Evolutionary conservation across 1,284 basidiomycete species (phyloP).

Genomic region (Boletellus deceptivus): DNA sequence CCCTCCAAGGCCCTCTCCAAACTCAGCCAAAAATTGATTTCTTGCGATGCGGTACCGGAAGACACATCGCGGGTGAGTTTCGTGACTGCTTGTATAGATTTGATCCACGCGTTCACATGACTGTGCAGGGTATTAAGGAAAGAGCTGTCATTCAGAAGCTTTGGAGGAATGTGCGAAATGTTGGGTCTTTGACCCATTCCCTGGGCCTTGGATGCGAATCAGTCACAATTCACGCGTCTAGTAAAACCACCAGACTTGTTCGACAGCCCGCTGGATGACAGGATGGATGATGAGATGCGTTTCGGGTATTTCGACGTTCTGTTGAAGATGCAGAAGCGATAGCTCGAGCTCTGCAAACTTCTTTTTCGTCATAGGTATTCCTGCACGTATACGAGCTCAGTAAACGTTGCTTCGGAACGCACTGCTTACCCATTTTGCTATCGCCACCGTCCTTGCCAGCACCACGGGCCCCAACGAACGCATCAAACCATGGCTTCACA

Average conservation of each 20-base stretch:
- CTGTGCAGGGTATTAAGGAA: conserved; percentile 94
- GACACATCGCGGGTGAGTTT: conserved; percentile 92
- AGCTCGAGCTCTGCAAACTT: conserved; percentile 98
- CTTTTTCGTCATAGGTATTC: conserved; percentile 98
- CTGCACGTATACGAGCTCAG: conserved; percentile 35
- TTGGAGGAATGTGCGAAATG: conserved; percentile 73
- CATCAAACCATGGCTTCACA: conserved; percentile 98
- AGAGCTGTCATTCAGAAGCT: conserved; percentile 78
- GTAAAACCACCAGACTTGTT: conserved; percentile 47
- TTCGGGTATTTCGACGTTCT: conserved; percentile 98
- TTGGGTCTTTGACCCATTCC: conserved; percentile 59
- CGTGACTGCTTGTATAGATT: conserved; percentile 95
- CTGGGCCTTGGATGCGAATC: conserved; percentile 45
- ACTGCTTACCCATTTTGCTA: conserved; percentile 75
- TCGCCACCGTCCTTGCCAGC: conserved; percentile 77
- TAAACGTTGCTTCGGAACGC: not conserved
- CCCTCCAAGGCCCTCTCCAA: conserved; percentile 91
- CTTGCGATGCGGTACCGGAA: conserved; percentile 95
- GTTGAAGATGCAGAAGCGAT: conserved; percentile 94
- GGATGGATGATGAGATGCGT: conserved; percentile 93
- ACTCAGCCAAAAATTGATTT: conserved; percentile 98
- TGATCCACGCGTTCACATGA: conserved; percentile 98
- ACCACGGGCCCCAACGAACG: conserved; percentile 82
- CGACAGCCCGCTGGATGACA: conserved; percentile 84
- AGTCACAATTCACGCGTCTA: conserved; percentile 9